These are phyloP conservation scores for Pythium oligandrum DNA, from an alignment of 352 stramenopile species.

Conservation along the genomic window DNA sequence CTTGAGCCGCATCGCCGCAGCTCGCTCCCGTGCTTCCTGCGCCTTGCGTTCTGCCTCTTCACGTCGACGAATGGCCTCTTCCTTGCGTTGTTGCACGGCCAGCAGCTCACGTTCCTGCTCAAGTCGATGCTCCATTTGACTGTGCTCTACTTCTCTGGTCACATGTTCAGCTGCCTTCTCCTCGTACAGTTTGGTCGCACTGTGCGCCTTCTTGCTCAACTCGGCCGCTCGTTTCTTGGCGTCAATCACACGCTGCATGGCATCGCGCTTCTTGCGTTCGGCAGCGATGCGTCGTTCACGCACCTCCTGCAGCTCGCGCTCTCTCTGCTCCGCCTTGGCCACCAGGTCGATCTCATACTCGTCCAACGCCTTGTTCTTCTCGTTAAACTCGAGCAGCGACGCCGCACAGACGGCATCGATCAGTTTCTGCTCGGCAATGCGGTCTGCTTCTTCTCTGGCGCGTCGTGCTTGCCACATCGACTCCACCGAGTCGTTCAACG, in stretches of 20 bases:
- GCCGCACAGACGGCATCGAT: constrained; percentile 74
- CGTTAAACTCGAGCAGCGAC: constrained; percentile 70
- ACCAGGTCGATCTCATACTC: constrained; percentile 40
- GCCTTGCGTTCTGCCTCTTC: constrained; percentile 66
- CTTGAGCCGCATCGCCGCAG: constrained; percentile 53
- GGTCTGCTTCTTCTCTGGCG: constrained; percentile 41
- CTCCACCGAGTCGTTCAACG: constrained; percentile 34
- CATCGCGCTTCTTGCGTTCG: constrained; percentile 53
- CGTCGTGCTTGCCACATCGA: constrained; percentile 64
- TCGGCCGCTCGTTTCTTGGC: constrained; percentile 54
- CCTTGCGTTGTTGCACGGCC: constrained; percentile 49
- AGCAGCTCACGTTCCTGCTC: constrained; percentile 38
- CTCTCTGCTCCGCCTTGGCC: constrained; percentile 21
- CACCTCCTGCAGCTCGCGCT: constrained; percentile 31
- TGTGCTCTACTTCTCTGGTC: constrained; percentile 42
- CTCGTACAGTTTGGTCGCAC: constrained; percentile 55
- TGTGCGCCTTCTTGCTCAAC: constrained; percentile 57
- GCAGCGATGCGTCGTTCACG: constrained; percentile 35
- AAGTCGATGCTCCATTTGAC: constrained; percentile 33
- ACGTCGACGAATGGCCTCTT: constrained; percentile 56
- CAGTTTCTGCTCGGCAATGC: constrained; percentile 63
- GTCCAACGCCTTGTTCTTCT: constrained; percentile 56
- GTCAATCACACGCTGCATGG: constrained; percentile 75
- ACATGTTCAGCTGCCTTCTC: constrained; percentile 52
- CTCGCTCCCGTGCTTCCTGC: constrained; percentile 45